Evolutionary conservation across 2,329 filamentous ascomycete species (phyloP), one percentile per base, ranked within the genome.

Genomic region (Neocatenulostroma microsporum): DNA sequence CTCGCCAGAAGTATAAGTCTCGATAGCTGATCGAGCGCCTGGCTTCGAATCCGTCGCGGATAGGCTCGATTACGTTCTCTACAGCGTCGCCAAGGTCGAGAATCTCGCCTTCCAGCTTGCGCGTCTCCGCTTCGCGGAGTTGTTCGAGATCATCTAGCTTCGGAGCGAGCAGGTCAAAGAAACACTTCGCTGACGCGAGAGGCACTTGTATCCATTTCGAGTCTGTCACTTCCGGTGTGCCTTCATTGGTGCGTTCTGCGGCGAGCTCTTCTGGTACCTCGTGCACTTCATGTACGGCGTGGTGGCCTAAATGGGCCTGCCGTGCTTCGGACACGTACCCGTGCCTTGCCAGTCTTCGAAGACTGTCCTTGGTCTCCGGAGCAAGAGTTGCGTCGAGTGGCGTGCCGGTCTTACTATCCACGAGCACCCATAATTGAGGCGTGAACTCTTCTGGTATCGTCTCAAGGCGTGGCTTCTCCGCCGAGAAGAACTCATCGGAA

Each of bases 1-100:
- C 73, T 32, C 86, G 76, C 86, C 86, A 94, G 24, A 72, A 73
- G 36, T 78, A 75, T 17, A 93, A 63, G 54, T 91, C 82, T 29
- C 55, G 48, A 37, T 58, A 57, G 41, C 48, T 54, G 36, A 58
- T 42, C 13, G 43, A 42, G 4, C 55, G 50, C 26, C 46, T 54
- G 14, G 52, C 47, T 44, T 58, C 55, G 34, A 45, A 57, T 12
- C 55, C 55, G 40, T 74, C 71, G 14, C 76, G 73, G 36, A 73
- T 73, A 3, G 82, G 82, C 41, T 76, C 74, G 0, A 82, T 76
- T 6, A 84, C 68, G 29, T 67, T 66, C 18, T 76, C 69, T 15
- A 94, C 71, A 20, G 80, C 72, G 19, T 71, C 64, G 3, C 82
- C 81, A 0, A 94, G 68, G 5, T 66, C 61, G 18, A 68, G 62